phyloP scores from a whole-genome alignment of 768 basidiomycete species.

The Psilocybe subaeruginosa region DNA sequence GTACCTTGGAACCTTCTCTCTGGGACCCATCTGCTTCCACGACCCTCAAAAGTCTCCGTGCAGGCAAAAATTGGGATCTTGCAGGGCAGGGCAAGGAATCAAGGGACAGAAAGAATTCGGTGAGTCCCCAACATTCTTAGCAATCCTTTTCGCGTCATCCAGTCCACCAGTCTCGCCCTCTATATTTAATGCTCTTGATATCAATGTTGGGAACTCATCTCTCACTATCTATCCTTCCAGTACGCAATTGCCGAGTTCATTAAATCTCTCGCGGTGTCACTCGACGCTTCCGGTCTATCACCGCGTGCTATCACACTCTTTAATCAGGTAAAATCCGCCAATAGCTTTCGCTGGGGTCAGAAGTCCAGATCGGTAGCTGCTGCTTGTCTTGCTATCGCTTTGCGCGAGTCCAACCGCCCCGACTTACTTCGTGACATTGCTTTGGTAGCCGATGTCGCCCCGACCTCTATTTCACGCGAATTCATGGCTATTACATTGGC shows the following conservation, averaged over 20 bases:
- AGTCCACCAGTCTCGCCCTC: conserved; percentile 17
- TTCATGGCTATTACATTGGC: conserved; percentile 55
- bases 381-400: conserved; percentile 67
- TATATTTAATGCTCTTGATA: conserved; percentile 15
- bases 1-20: conserved; percentile 31
- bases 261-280: conserved; percentile 55
- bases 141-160: conserved; percentile 15
- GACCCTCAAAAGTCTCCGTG: conserved; percentile 52
- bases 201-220: conserved; percentile 9
- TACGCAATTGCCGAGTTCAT: conserved; percentile 68
- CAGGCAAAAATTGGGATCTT: conserved; percentile 59
- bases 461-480: conserved; percentile 53
- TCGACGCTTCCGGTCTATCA: conserved; percentile 62
- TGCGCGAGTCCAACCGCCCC: conserved; percentile 71
- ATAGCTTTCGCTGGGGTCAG: conserved; percentile 72
- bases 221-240: conserved; percentile 38
- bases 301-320: conserved; percentile 72
- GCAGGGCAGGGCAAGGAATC: conserved; percentile 69
- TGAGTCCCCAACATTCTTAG: conserved; percentile 32
- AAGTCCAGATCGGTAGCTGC: conserved; percentile 72
- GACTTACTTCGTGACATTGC: conserved; percentile 74
- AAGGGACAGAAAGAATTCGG: conserved; percentile 65
- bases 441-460: conserved; percentile 59
- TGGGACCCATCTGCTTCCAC: conserved; percentile 35
- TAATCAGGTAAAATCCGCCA: conserved; percentile 63